Base-by-base conservation (phyloP, 768 basidiomycete genomes). In the Pisolithus sp. region DNA sequence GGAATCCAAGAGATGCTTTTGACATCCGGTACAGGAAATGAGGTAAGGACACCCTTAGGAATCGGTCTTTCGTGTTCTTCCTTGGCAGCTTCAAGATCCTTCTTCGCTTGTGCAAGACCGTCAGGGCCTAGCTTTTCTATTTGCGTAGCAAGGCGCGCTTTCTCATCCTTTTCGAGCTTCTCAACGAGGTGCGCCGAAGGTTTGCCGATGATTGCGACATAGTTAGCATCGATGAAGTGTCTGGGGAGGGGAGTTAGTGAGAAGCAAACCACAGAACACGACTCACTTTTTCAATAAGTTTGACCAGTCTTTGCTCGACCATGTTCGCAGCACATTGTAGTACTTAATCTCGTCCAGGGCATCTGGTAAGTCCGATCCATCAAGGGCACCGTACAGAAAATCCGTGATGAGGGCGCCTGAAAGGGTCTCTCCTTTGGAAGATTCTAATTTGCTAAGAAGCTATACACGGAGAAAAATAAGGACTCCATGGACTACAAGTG, bases 1-100 rank as follows among this genome's bases (percentile, higher is more conserved):
- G 88, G 84, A 51, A 98, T 93, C 92, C 94, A 98, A 7, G 86
- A 82, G 58, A 99, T 94, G 53, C 80, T 86, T 64, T 86, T 85
- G 37, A 95, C 90, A 59, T 89, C 81, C 0, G 94, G 95, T 24
- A 97, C 82, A n/a, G 86, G 86, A 76, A 98, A 98, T 13, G 78
- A 74, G 2, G 82, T 86, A 31, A 99, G 68, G 53, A 97, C 76
- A 23, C 89, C 83, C 13, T 74, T 71, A 2, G 96, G 95, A 39
- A 97, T 92, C 13, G 85, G 82, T 53, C 70, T 71, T 52, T 89
- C 89, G 63, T 98, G 89, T 62, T 93, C 89, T 20, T 78, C 77
- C 70, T 97, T 95, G 5, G 96, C 92, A 34, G 73, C 79, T 59
- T 91, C 83, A 12, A 98, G 73, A 55, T 78, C 78, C 52, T 76